Conservation (phyloP, 257 asterid genomes). For the Mentha longifolia region DNA sequence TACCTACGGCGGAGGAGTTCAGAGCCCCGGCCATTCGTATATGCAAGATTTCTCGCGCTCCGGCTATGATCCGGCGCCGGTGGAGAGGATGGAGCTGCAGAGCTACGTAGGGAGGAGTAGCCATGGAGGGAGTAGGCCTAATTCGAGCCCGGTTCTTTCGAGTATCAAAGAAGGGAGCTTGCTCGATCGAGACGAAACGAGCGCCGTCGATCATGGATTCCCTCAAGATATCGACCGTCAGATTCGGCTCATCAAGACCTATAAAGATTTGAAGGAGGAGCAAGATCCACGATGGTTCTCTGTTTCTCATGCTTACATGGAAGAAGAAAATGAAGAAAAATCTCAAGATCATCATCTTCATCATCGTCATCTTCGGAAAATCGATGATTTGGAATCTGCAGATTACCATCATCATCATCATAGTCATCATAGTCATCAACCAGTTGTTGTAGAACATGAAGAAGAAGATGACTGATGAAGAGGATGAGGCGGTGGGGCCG, state of each 20-base stretch:
- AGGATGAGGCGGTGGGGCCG: constrained; percentile 48
- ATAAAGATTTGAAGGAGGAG: constrained; percentile 32
- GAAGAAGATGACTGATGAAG: constrained; percentile 51
- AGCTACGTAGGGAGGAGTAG: constrained; percentile 49
- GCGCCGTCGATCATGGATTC: constrained; percentile 41
- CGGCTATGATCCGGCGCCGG: constrained; percentile 40
- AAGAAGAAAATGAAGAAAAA: constrained; percentile 7
- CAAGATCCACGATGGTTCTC: constrained; percentile 57
- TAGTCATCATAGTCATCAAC: constrained; percentile 14
- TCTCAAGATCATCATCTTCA: constrained; percentile 33
- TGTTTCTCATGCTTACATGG: constrained; percentile 48
- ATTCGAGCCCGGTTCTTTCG: constrained; percentile 28
- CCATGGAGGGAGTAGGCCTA: constrained; percentile 27
- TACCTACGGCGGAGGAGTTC: constrained; percentile 36
- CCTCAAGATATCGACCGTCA: constrained; percentile 45
- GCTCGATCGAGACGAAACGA: constrained; percentile 42
- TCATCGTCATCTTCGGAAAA: constrained; percentile 29
- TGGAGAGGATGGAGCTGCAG: constrained; percentile 67
- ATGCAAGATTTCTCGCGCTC: constrained; percentile 45
- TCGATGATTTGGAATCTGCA: constrained; percentile 26
- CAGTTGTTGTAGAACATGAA: background rate
- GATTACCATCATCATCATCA: constrained; percentile 25
- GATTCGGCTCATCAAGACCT: constrained; percentile 41
- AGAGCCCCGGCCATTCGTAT: constrained; percentile 35
- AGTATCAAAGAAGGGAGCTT: constrained; percentile 41